phyloP scores from a whole-genome alignment of 768 basidiomycete genomes.

The Amanita phalloides region DNA sequence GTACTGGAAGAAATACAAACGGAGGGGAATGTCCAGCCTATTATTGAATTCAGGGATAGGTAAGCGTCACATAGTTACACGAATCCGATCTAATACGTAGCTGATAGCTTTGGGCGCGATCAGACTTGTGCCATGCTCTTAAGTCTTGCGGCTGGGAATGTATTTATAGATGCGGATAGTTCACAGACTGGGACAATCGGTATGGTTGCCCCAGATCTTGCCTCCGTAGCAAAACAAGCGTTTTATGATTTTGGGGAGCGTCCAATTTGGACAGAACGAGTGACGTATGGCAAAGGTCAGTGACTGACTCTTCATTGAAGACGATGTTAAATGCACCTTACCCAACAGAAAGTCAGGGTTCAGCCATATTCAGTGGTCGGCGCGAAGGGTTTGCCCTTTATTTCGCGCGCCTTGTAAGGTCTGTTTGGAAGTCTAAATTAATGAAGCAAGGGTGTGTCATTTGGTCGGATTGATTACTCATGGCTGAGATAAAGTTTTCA shows the following conservation, averaged over 20 bases:
- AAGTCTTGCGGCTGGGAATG: constrained; percentile 76
- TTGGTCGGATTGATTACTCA: background rate
- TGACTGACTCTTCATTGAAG: constrained; percentile 3
- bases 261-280: constrained; percentile 71
- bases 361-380: constrained; percentile 74
- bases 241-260: constrained; percentile 83
- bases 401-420: constrained; percentile 74
- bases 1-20: constrained; percentile 76
- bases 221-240: constrained; percentile 67
- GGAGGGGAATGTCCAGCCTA: constrained; percentile 66
- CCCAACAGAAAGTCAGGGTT: constrained; percentile 49
- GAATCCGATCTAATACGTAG: constrained; percentile 4
- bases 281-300: constrained; percentile 67
- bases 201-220: constrained; percentile 49
- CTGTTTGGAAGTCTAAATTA: constrained; percentile 81
- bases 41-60: constrained; percentile 79
- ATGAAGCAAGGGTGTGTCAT: constrained; percentile 46
- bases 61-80: constrained; percentile 15
- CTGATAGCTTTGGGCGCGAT: constrained; percentile 74
- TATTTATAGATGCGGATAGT: constrained; percentile 57
- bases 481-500: background rate
- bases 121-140: constrained; percentile 90
- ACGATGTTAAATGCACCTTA: constrained; percentile 17
- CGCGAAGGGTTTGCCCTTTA: constrained; percentile 85
- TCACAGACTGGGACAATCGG: constrained; percentile 34